Percentiles rank a stretch among this genome's conserved stretches.
Conservation (phyloP, 2,329 filamentous ascomycete species). For the Paraphaeosphaeria sporulosa region DNA sequence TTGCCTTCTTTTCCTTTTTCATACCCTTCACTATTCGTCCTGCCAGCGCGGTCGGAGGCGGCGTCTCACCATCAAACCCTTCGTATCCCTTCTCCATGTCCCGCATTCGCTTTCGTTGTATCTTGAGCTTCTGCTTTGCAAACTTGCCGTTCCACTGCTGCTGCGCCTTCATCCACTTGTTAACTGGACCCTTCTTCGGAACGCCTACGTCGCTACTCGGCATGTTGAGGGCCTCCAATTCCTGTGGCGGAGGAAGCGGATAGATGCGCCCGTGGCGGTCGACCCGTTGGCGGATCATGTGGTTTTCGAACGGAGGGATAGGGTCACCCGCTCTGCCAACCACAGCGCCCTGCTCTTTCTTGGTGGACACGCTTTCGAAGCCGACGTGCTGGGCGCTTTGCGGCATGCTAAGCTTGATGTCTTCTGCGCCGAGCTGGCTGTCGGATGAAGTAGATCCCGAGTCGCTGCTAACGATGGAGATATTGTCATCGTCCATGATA, state of each 20-base stretch:
- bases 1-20: constrained; percentile 61
- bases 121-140: constrained; percentile 69
- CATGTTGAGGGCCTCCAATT: constrained; percentile 73
- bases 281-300: constrained; percentile 93
- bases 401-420: constrained; percentile 30
- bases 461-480: constrained; percentile 75
- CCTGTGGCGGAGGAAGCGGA: constrained; percentile 68
- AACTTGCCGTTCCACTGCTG: constrained; percentile 77
- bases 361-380: constrained; percentile 27
- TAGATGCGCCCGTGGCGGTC: constrained; percentile 79
- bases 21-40: constrained; percentile 66
- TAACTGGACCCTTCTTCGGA: constrained; percentile 79
- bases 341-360: constrained; percentile 21
- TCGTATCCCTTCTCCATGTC: constrained; percentile 78
- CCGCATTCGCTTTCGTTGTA: constrained; percentile 76
- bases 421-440: constrained; percentile 32
- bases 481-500: constrained; percentile 78
- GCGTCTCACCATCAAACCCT: constrained; percentile 73
- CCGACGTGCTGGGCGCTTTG: constrained; percentile 25
- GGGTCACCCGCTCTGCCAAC: constrained; percentile 89
- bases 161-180: constrained; percentile 83
- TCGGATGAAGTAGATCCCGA: constrained; percentile 27
- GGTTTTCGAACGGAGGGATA: constrained; percentile 77
- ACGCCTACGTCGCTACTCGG: constrained; percentile 73
- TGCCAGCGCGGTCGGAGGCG: constrained; percentile 84